phyloP scores from a whole-genome alignment of 2,329 filamentous ascomycete genomes.

The Chaetomium strumarium region DNA sequence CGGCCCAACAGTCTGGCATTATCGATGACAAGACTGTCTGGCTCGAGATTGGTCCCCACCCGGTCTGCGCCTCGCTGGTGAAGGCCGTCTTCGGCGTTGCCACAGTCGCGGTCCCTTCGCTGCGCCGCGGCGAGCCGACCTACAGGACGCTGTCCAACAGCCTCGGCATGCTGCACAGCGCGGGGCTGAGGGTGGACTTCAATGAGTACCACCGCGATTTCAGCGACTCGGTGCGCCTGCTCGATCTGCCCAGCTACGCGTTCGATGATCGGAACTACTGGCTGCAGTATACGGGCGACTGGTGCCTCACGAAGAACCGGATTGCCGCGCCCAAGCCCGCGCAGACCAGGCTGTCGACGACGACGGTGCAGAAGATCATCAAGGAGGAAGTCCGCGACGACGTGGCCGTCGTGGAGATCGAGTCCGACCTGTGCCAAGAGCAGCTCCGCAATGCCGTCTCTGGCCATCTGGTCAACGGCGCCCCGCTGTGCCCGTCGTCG shows the following conservation, averaged over 20 bases:
- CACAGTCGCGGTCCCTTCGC: constrained; percentile 3
- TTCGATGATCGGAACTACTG: constrained; percentile 71
- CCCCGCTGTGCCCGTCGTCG: constrained; percentile 46
- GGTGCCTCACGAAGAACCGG: constrained; percentile 61
- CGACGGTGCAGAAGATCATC: constrained; percentile 58
- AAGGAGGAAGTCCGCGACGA: constrained; percentile 57
- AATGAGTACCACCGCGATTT: constrained; percentile 59
- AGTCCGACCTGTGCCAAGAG: constrained; percentile 59
- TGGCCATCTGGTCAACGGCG: constrained; percentile 50
- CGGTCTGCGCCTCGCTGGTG: constrained; percentile 59
- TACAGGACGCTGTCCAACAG: constrained; percentile 38
- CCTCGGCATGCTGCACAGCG: not conserved
- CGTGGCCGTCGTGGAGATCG: constrained; percentile 51
- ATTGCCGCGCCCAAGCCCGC: constrained; percentile 28
- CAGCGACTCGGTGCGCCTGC: constrained; percentile 37
- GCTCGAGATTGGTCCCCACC: constrained; percentile 70
- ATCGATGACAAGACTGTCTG: constrained; percentile 63
- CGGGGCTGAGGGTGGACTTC: constrained; percentile 61
- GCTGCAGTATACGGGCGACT: constrained; percentile 61
- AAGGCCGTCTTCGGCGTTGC: not conserved
- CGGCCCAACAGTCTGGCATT: constrained; percentile 50
- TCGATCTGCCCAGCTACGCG: constrained; percentile 61
- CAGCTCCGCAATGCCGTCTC: constrained; percentile 56
- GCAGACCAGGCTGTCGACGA: constrained; percentile 39
- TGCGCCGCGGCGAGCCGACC: constrained; percentile 31